These are phyloP conservation scores for Postia placenta DNA, from an alignment of 768 basidiomycete species.

Conservation along the genomic window DNA sequence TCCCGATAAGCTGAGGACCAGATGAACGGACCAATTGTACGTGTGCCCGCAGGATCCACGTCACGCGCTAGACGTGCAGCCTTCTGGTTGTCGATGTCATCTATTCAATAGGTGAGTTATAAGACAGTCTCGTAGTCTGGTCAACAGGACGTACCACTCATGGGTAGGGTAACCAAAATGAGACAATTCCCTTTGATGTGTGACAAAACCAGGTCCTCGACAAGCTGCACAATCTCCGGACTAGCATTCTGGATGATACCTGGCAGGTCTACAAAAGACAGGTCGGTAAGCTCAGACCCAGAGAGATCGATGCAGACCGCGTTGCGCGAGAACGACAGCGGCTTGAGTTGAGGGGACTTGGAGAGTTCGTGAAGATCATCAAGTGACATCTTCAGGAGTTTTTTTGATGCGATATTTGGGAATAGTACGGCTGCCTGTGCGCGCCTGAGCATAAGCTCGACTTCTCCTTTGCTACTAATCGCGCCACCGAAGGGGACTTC, in stretches of 20 bases:
- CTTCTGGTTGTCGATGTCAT: slow-evolving; percentile 55
- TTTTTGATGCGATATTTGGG: slow-evolving; percentile 29
- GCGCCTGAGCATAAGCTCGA: slow-evolving; percentile 52
- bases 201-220: slow-evolving; percentile 42
- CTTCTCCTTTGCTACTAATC: slow-evolving; percentile 34
- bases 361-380: neutral
- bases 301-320: slow-evolving; percentile 21
- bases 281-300: slow-evolving; percentile 20
- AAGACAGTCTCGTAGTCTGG: neutral
- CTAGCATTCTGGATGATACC: slow-evolving; percentile 48
- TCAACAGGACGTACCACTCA: slow-evolving; percentile 38
- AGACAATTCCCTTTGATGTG: slow-evolving; percentile 46
- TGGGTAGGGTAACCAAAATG: slow-evolving; percentile 48
- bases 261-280: slow-evolving; percentile 24
- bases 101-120: too few species aligned
- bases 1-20: too few species aligned
- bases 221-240: slow-evolving; percentile 34
- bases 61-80: slow-evolving; percentile 42
- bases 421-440: slow-evolving; percentile 59
- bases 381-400: slow-evolving; percentile 8
- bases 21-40: slow-evolving; percentile 43
- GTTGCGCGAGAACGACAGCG: slow-evolving; percentile 19
- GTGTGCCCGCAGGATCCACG: slow-evolving; percentile 38
- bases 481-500: slow-evolving; percentile 35
- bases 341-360: neutral